Evolutionary conservation across 768 basidiomycete genomes (phyloP), one percentile per base, ranked within the genome.

Genomic region (Boletus barrowsii): DNA sequence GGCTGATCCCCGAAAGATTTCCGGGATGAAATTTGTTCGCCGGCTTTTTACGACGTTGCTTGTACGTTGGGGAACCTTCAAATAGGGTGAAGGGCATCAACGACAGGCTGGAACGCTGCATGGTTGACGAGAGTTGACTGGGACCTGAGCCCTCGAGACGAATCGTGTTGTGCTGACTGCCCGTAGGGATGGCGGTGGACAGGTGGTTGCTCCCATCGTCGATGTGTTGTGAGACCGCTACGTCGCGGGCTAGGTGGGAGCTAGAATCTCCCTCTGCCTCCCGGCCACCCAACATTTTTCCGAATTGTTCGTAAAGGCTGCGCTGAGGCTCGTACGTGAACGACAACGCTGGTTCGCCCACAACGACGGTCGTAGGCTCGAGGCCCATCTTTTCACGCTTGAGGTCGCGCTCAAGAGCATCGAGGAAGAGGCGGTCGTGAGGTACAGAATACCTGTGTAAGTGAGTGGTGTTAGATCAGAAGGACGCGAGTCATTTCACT

Each of bases 341-440:
- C 17, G 89, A 91, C 18, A 84, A 71, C 1, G 93, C 93, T 11
- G 94, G 94, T 71, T 96, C 94, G 51, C 91, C 84, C 9, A 75
- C 68, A 29, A 85, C 75, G 42, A 70, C 79, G 3, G 94, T 96
- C 3, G 95, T 96, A 1, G 93, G 81, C 66, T 93, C 91, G 40
- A 82, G 78, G 1, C 90, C 90, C 77, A 89, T 87, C 73, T 94
- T 96, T 72, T 97, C 95, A 32, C 95, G 83, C 76, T 96, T 97
- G 53, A 97, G 83, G 69, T 98, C 95, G 45, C 95, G 88, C 70
- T 98, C 95, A 45, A 98, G 83, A 18, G 95, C 95, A 66, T 98
- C 95, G 49, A 98, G 84, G 79, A 97, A 98, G 51, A 98, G 87
- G 33, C 94, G 87, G 69, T 98, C 95, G 57, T 98, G 95, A 3